These are phyloP conservation scores for Psilocybe cyanescens DNA, from an alignment of 768 basidiomycete species.

Conservation along the genomic window DNA sequence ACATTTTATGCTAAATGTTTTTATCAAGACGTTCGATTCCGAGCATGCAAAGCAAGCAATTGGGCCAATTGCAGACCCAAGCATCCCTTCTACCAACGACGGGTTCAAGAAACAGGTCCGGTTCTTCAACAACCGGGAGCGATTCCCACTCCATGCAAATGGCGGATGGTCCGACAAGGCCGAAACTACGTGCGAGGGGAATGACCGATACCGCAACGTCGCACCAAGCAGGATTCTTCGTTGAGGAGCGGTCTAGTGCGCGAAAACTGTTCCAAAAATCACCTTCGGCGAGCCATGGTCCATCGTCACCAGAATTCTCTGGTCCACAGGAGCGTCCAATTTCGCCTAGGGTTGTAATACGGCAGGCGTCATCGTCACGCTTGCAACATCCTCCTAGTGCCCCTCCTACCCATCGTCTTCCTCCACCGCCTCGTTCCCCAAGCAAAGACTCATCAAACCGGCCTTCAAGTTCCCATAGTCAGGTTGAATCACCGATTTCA, in stretches of 20 bases:
- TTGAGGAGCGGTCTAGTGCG: constrained; percentile 17
- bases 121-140: constrained; percentile 37
- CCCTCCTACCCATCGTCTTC: constrained; percentile 52
- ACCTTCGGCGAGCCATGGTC: constrained; percentile 14
- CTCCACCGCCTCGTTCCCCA: constrained; percentile 41
- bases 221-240: constrained; percentile 37
- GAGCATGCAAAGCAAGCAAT: constrained; percentile 27
- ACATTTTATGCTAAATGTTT: not conserved
- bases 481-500: constrained; percentile 34
- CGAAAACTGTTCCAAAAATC: constrained; percentile 21
- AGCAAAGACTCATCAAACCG: constrained; percentile 10
- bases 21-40: constrained; percentile 30
- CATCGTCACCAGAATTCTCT: constrained; percentile 16
- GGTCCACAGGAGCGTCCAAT: constrained; percentile 8
- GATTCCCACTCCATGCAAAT: constrained; percentile 20
- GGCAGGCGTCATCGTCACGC: constrained; percentile 47
- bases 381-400: constrained; percentile 47
- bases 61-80: constrained; percentile 22
- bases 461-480: constrained; percentile 11
- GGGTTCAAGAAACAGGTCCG: constrained; percentile 22
- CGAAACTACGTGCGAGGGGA: constrained; percentile 49
- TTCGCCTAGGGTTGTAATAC: constrained; percentile 40
- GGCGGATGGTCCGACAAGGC: constrained; percentile 31
- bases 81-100: constrained; percentile 18
- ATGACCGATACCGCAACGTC: constrained; percentile 45